Base-by-base conservation (phyloP, 83 land plant genomes). In the Thuja plicata region DNA sequence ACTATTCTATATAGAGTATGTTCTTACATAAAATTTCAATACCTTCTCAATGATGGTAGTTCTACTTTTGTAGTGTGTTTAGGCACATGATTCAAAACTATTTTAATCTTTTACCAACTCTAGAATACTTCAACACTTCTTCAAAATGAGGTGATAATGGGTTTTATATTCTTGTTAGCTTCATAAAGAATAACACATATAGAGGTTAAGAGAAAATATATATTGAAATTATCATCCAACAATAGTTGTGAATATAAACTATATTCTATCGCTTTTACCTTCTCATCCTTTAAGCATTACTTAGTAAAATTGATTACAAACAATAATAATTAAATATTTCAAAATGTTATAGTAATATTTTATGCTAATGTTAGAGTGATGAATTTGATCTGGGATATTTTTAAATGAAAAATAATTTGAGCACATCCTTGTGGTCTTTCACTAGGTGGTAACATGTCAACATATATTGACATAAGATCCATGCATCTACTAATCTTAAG, bases 271-370 rank as follows among this genome's bases (percentile, higher is more conserved):
- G 76, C 62, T 35, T 87, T 89, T 7, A 77, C 50, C 19, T 12
- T 74, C 11, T 86, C 83, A 76, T 89, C 84, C 52, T 87, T 11
- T 16, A 89, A 38, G 38, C 52, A 55, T 76, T 84, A 73, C 34
- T 87, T 45, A 12, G 87, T 52, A 41, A 48, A 27, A 5, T n/a
- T 50, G 3, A 89, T 30, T 43, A 78, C 84, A 87, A 24, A 66
- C 15, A 76, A 84, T 46, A 66, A 89, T 8, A 46, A 43, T 89
- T 83, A 38, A 38, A 38, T 38, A 89, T 87, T 89, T 41, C 85
- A 84, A 87, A 86, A 89, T 32, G 88, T 81, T 19, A 87, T 34
- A 87, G 76, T 86, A 16, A 89, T 54, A 27, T 87, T 89, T 77
- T 87, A 84, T 21, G 35, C 86, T 50, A 89, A 88, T 8, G 7